Base-by-base conservation (phyloP, 441 rosid species). In the Erysimum pusillum region DNA sequence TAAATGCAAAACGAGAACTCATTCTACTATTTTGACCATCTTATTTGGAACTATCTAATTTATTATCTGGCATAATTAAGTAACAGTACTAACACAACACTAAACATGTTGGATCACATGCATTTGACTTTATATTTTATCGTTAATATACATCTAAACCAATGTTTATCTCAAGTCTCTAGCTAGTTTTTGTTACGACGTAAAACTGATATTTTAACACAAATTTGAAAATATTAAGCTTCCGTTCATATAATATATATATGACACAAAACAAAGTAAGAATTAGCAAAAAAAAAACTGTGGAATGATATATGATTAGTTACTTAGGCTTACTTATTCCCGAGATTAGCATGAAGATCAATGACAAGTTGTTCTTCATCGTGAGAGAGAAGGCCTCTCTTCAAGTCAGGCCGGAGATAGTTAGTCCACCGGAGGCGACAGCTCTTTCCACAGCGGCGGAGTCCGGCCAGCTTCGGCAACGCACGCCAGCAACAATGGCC, bases 401-500 rank as follows among this genome's bases (percentile, higher is more conserved):
- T 90, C 77, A 90, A 81, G 85, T 90, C 94, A 1, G 94, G 92
- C 3, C 94, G 89, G 79, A 89, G 94, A 64, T 89, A 89, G 66
- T 89, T 89, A 17, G 89, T 89, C 94, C 94, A 89, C 14, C 91
- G 89, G 67, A 88, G 94, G 8, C 91, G 90, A 73, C 94, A 88
- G 69, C 94, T 89, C 83, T 89, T 89, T 28, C 94, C 94, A 2
- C 94, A 89, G 13, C 91, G 94, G 31, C 85, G 91, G 77, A 88
- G 89, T 18, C 91, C 91, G 9, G 94, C 94, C 17, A 87, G 86
- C 81, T 86, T 88, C 0, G 94, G 94, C 76, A 86, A 86, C 6
- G 89, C 90, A 0, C 94, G 85, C 94, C 94, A 89, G 82, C 94
- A 88, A 83, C 91, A 88, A 31, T 86, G 88, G 83, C 91, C 90